phyloP scores from a whole-genome alignment of 805 yeast species.

The Lipomyces spencermartinsiae region DNA sequence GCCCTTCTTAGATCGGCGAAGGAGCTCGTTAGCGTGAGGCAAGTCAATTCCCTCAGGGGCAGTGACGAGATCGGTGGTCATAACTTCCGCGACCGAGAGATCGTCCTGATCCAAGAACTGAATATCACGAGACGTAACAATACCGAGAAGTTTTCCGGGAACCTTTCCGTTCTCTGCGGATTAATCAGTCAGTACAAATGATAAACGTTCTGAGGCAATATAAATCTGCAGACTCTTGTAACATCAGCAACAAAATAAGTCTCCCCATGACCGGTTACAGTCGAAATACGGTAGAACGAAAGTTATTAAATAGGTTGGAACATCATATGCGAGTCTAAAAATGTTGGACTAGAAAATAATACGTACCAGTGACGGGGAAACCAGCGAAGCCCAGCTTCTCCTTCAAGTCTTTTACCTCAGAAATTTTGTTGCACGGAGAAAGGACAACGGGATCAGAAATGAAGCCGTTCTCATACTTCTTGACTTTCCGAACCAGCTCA shows the following conservation, averaged over 20 bases:
- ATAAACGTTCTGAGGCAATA: neutral
- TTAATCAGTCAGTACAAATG: slow-evolving; percentile 40
- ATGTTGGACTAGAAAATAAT: slow-evolving; percentile 11
- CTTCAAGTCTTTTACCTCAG: slow-evolving; percentile 76
- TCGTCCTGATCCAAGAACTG: slow-evolving; percentile 85
- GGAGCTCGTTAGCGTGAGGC: slow-evolving; percentile 84
- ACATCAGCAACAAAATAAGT: slow-evolving; percentile 15
- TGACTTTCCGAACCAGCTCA: slow-evolving; percentile 95
- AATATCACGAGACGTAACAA: slow-evolving; percentile 94
- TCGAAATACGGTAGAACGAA: slow-evolving; percentile 96
- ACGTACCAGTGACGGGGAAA: slow-evolving; percentile 99
- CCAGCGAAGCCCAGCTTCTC: slow-evolving; percentile 87
- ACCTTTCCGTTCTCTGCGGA: slow-evolving; percentile 76
- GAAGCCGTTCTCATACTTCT: slow-evolving; percentile 97
- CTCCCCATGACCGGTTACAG: slow-evolving; percentile 40
- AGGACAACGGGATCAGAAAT: slow-evolving; percentile 92
- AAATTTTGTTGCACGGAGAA: slow-evolving; percentile 75
- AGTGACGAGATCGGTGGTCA: slow-evolving; percentile 88
- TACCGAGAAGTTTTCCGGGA: slow-evolving; percentile 92
- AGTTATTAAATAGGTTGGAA: slow-evolving; percentile 64
- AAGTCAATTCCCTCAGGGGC: slow-evolving; percentile 83
- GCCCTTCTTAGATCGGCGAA: slow-evolving; percentile 94
- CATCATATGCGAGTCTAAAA: slow-evolving; percentile 37
- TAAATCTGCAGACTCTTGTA: neutral
- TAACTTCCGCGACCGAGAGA: slow-evolving; percentile 71